Base-by-base conservation (phyloP, 345 rosid species). In the Eutrema japonicum region DNA sequence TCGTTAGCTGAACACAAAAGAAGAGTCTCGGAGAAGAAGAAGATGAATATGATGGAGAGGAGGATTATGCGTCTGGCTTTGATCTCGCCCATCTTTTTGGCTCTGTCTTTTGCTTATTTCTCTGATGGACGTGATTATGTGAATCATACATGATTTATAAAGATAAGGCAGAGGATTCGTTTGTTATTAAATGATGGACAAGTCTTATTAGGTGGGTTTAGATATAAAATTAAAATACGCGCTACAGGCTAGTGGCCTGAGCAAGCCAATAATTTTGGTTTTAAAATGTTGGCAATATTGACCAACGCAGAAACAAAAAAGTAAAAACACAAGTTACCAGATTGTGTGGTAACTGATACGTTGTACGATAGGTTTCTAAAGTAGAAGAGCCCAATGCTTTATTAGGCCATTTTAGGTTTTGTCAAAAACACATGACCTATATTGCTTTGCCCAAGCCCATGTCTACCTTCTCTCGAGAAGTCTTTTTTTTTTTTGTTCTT, bases 1-100 rank as follows among this genome's bases (percentile, higher is more conserved):
- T 73, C 68, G 29, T 65, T 10, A 27, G 77, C 77, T 7, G 71
- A 73, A 55, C 71, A 55, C 58, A 73, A 16, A 37, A 73, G 58
- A 46, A 73, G 41, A 4, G 43, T 56, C 65, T 73, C 14, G 2
- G 71, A 73, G 65, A 73, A 64, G 64, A 73, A 46, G 71, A 73
- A 7, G 42, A 73, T 1, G 12, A 73, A 47, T 40, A 73, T 9
- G 72, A 66, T 66, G 8, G 72, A 73, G 42, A 73, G 54, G 57
- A 64, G 51, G 6, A 65, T 9, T 37, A 64, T 47, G 71, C 66
- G 71, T 46, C 58, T 73, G 49, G 50, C 50, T 73, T 65, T 73
- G 58, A 73, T 65, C 42, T 73, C 71, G 4, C 65, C 56, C 71
- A 73, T 64, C 41, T 70, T 13, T 73, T 14, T 64, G 41, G 40